Conservation (phyloP, 805 yeast genomes). For the Wickerhamomyces alni region DNA sequence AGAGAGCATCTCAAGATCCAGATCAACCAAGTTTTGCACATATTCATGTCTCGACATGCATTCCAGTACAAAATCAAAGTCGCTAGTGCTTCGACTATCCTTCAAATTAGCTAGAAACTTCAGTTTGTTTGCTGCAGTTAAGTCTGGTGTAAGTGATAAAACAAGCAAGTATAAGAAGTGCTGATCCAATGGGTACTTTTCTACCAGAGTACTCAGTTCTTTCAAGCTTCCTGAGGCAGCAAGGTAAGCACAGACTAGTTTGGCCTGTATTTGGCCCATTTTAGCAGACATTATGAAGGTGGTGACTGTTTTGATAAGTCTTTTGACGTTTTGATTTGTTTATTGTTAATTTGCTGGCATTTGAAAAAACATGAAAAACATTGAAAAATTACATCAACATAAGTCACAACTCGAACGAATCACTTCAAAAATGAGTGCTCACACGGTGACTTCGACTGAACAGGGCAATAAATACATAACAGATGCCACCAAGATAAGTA, state of each 20-base stretch:
- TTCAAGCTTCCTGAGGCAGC: neutral
- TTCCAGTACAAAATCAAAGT: neutral
- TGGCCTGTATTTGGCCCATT: too few species aligned
- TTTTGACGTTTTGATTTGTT: too few species aligned
- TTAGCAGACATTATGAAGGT: too few species aligned
- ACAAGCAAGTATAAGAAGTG: neutral
- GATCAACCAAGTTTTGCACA: neutral
- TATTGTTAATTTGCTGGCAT: too few species aligned
- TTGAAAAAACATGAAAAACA: too few species aligned
- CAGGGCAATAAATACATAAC: neutral
- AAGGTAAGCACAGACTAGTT: neutral
- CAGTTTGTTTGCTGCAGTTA: neutral
- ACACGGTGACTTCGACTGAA: neutral
- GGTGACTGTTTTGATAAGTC: too few species aligned
- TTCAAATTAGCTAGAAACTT: neutral
- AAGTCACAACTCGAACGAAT: too few species aligned
- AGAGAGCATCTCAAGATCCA: neutral
- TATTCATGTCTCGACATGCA: neutral
- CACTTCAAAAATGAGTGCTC: neutral
- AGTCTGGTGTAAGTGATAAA: neutral
- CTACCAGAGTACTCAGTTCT: neutral
- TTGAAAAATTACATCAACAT: too few species aligned
- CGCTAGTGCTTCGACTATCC: neutral
- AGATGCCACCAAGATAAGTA: neutral
- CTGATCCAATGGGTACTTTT: neutral